These are phyloP conservation scores for Protostelium mycophagum DNA, from an alignment of 78 protist species.

Conservation along the genomic window DNA sequence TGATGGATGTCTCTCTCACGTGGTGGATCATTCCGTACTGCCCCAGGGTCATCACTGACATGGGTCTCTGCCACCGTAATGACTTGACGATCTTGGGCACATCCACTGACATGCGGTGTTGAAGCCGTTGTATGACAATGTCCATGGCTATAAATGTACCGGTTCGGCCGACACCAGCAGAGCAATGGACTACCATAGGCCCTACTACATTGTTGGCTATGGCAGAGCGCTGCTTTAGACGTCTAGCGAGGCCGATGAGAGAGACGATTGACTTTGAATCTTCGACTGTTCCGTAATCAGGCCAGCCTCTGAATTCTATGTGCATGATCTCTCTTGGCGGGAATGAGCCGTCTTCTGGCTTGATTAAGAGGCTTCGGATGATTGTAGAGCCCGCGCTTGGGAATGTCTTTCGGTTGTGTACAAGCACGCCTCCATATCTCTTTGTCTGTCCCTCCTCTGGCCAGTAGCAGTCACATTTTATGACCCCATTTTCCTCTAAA, in stretches of 20 bases:
- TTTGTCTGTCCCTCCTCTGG: neutral
- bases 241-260: neutral
- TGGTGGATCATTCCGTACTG: neutral
- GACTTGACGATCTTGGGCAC: neutral
- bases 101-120: neutral
- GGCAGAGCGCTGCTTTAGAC: neutral
- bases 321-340: constrained; percentile 37
- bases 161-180: constrained; percentile 78
- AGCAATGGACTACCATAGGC: constrained; percentile 78
- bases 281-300: constrained; percentile 11
- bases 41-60: neutral
- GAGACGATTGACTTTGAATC: neutral
- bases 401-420: neutral
- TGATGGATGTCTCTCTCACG: neutral
- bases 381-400: neutral
- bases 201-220: constrained; percentile 22
- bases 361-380: neutral
- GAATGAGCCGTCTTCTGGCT: neutral
- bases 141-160: constrained; percentile 72
- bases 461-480: neutral
- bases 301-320: constrained; percentile 45
- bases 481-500: neutral
- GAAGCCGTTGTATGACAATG: constrained; percentile 13
- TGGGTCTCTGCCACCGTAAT: neutral
- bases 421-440: neutral